Conservation (phyloP, 129 eudicot genomes). For the Saussurea involucrata region DNA sequence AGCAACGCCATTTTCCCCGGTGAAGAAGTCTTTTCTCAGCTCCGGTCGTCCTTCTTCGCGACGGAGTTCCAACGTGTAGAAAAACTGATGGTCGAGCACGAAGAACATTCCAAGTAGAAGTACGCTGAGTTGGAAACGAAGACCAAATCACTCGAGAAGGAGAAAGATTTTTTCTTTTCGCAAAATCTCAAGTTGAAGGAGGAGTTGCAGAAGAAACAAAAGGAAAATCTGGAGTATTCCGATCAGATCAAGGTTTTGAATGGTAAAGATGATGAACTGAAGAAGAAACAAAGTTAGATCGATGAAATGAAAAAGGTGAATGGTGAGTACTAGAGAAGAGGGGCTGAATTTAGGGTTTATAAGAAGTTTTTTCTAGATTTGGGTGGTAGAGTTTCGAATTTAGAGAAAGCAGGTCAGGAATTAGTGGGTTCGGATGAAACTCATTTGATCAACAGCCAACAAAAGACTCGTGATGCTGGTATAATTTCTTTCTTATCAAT, state of each 20-base stretch:
- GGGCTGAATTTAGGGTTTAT: neutral
- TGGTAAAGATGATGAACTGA: constrained; percentile 4
- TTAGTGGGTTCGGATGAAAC: neutral
- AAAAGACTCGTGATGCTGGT: neutral
- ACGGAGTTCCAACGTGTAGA: constrained; percentile 22
- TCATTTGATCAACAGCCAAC: neutral
- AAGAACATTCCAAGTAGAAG: too few relatives aligned
- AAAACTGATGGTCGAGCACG: too few relatives aligned
- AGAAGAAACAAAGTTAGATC: neutral
- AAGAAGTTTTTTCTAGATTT: neutral
- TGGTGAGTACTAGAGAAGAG: neutral
- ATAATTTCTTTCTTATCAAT: constrained; percentile 4
- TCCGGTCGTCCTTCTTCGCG: constrained; percentile 26
- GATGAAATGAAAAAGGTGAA: too few relatives aligned
- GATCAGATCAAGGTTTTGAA: constrained; percentile 2
- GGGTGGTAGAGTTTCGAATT: neutral
- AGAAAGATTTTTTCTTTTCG: too few relatives aligned
- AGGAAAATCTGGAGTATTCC: neutral
- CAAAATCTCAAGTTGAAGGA: too few relatives aligned
- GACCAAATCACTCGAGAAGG: too few relatives aligned
- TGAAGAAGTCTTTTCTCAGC: constrained; percentile 11
- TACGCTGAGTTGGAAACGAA: too few relatives aligned
- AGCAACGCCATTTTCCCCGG: neutral
- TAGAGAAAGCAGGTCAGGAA: neutral
- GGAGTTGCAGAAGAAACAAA: constrained; percentile 17